Conservation (phyloP, 495 filamentous ascomycete species). For the Tuber borchii region DNA sequence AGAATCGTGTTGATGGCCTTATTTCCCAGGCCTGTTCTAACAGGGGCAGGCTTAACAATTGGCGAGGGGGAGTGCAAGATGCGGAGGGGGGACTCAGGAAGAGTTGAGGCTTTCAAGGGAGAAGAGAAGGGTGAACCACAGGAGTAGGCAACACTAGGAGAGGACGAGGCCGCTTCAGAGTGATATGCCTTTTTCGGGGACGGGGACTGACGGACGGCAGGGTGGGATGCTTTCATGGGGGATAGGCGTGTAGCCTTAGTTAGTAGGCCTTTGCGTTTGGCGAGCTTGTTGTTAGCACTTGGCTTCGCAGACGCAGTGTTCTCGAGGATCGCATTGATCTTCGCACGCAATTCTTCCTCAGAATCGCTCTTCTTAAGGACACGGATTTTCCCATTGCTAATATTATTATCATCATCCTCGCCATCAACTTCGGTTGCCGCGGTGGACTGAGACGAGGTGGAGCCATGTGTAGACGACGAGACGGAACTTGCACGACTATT, state of each 20-base stretch:
- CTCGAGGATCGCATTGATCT: conserved; percentile 36
- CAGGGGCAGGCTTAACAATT: conserved; percentile 27
- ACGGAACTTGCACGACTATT: conserved; percentile 11
- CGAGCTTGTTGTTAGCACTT: conserved; percentile 14
- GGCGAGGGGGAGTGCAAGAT: conserved; percentile 31
- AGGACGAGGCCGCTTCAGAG: conserved; percentile 24
- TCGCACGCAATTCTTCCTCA: conserved; percentile 31
- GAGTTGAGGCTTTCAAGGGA: conserved; percentile 14
- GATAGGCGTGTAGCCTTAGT: conserved; percentile 20
- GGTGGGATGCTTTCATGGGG: conserved; percentile 24
- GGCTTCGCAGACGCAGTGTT: conserved; percentile 10
- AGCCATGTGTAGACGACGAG: conserved; percentile 11
- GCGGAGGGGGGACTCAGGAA: conserved; percentile 29
- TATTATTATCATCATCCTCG: conserved; percentile 8
- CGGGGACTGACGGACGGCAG: conserved; percentile 31
- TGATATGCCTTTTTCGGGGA: conserved; percentile 17
- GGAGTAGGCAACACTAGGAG: conserved; percentile 8
- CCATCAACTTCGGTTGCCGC: conserved; percentile 19
- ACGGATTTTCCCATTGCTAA: conserved; percentile 18
- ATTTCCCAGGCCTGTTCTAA: conserved; percentile 32
- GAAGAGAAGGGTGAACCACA: neutral
- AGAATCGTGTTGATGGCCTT: conserved; percentile 38
- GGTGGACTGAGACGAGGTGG: conserved; percentile 13
- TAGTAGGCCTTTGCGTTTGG: conserved; percentile 11
- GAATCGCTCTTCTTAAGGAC: conserved; percentile 33